phyloP scores from a whole-genome alignment of 2,329 filamentous ascomycete species.

The Nemania sp. region DNA sequence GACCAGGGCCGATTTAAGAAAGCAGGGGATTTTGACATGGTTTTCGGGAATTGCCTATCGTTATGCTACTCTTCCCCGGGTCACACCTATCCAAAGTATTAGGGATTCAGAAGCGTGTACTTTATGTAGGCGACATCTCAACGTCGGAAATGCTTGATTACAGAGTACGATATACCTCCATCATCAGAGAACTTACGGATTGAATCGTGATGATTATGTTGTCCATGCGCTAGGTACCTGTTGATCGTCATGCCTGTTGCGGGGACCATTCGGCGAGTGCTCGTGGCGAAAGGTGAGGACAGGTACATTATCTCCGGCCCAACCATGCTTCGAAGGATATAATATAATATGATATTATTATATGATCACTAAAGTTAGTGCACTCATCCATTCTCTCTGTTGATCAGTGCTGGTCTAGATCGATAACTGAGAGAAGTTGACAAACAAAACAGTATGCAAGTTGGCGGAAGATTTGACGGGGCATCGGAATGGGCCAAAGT shows the following conservation, averaged over 20 bases:
- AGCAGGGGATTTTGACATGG: constrained; percentile 3
- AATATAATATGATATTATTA: not conserved
- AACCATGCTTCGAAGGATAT: not conserved
- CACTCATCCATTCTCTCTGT: no score
- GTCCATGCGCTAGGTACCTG: constrained; percentile 12
- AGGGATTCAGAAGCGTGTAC: constrained; percentile 1
- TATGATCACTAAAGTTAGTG: not conserved
- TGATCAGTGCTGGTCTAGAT: not conserved
- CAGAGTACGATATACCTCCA: constrained; percentile 14
- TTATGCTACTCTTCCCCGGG: no score
- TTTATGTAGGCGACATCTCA: not conserved
- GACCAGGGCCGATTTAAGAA: constrained; percentile 7
- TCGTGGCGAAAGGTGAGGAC: constrained; percentile 3
- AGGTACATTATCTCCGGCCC: not conserved
- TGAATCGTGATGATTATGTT: constrained; percentile 11
- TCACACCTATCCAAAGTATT: constrained; percentile 3
- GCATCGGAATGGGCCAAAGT: constrained; percentile 10
- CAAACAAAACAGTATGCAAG: constrained; percentile 13
- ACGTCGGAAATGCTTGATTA: not conserved
- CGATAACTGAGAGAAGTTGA: no score
- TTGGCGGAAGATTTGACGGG: constrained; percentile 10
- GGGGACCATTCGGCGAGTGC: constrained; percentile 7
- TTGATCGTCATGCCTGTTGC: not conserved
- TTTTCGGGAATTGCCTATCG: no score
- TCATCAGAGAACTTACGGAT: constrained; percentile 10